Evolutionary conservation across 495 filamentous ascomycete genomes (phyloP).

Genomic region (Hypoxylon fuscum): DNA sequence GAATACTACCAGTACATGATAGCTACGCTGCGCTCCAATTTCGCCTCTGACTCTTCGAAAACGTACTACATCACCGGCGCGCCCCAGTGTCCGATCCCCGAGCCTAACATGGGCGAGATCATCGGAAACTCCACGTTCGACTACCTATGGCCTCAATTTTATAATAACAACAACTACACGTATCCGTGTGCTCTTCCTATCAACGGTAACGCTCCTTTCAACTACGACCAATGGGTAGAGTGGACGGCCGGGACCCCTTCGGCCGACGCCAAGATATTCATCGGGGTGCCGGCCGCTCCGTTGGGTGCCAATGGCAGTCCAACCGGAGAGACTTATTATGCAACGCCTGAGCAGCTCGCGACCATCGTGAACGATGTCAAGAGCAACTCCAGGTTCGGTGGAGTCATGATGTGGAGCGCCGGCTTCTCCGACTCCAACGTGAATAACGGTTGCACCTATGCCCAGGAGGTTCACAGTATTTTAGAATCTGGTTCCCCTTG

Average conservation of each 20-base stretch:
- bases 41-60: conserved; percentile 53
- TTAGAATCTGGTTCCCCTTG: conserved; percentile 17
- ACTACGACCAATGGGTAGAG: conserved; percentile 57
- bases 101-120: conserved; percentile 61
- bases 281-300: conserved; percentile 57
- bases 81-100: conserved; percentile 65
- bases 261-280: conserved; percentile 55
- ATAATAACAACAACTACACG: conserved; percentile 51
- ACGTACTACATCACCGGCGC: conserved; percentile 66
- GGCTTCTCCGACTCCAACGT: conserved; percentile 55
- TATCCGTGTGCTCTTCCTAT: conserved; percentile 45
- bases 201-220: conserved; percentile 47
- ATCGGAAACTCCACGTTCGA: conserved; percentile 59
- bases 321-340: conserved; percentile 55
- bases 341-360: conserved; percentile 50
- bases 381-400: conserved; percentile 55
- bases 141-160: conserved; percentile 60
- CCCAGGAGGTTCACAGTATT: conserved; percentile 45
- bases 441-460: conserved; percentile 54
- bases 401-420: conserved; percentile 65
- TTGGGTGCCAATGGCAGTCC: conserved; percentile 52
- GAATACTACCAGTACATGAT: conserved; percentile 57
- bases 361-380: conserved; percentile 45
- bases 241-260: conserved; percentile 52
- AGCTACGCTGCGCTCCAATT: conserved; percentile 55